Evolutionary conservation across 2,329 filamentous ascomycete genomes (phyloP).

Genomic region (Neurospora crassa): DNA sequence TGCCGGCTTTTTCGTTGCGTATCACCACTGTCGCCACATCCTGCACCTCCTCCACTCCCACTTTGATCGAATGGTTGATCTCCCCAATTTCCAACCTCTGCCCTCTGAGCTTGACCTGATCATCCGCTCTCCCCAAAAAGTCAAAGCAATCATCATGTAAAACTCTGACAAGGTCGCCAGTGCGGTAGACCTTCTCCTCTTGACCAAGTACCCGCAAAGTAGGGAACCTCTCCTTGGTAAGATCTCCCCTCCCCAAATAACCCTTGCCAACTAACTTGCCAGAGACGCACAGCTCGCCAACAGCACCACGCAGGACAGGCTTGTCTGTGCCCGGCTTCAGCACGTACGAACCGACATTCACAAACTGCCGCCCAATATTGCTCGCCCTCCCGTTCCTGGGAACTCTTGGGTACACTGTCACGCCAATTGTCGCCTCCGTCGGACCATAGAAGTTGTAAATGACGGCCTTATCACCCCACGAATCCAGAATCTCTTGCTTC

Average conservation of each 20-base stretch:
- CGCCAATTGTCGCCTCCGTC: constrained; percentile 86
- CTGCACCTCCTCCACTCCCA: constrained; percentile 43
- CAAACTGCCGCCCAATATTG: constrained; percentile 81
- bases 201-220: constrained; percentile 39
- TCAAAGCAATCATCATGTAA: constrained; percentile 75
- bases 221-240: constrained; percentile 71
- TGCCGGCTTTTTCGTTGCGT: constrained; percentile 60
- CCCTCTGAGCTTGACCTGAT: constrained; percentile 85
- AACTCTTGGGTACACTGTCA: constrained; percentile 81
- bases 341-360: constrained; percentile 79
- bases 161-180: constrained; percentile 78
- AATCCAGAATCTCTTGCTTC: constrained; percentile 79
- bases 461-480: constrained; percentile 68
- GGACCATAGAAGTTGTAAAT: constrained; percentile 93
- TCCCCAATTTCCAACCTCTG: constrained; percentile 85
- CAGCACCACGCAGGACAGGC: constrained; percentile 66
- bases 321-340: constrained; percentile 57
- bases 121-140: constrained; percentile 79
- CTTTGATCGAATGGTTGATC: constrained; percentile 74
- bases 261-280: constrained; percentile 82
- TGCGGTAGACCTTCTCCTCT: constrained; percentile 64
- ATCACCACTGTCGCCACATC: constrained; percentile 72
- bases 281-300: constrained; percentile 83
- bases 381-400: constrained; percentile 68
- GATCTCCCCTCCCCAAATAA: constrained; percentile 70